phyloP scores from a whole-genome alignment of 2,329 filamentous ascomycete species.

The Xylariaceae sp. region DNA sequence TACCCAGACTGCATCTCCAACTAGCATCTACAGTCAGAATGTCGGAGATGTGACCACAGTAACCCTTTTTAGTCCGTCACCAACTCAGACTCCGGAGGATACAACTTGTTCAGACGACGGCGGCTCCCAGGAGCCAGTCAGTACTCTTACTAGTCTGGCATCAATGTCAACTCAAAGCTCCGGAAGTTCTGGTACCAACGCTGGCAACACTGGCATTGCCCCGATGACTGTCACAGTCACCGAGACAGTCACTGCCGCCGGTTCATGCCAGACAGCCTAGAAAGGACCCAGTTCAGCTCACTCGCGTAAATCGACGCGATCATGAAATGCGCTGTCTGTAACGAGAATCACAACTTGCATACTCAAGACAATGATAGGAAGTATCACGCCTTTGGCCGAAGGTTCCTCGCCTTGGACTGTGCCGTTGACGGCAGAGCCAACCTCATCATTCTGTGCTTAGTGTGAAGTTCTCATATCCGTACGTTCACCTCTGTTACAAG shows the following conservation, averaged over 20 bases:
- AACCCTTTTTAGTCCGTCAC: conserved; percentile 17
- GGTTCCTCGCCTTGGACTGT: conserved; percentile 2
- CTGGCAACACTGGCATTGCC: not conserved
- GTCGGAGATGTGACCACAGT: conserved; percentile 19
- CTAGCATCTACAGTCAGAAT: conserved; percentile 25
- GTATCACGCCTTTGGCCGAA: conserved; percentile 8
- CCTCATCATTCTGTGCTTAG: conserved; percentile 10
- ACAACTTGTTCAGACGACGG: conserved; percentile 7
- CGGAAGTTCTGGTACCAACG: conserved; percentile 6
- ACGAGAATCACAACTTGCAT: conserved; percentile 11
- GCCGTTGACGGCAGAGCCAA: not conserved
- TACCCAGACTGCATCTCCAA: conserved; percentile 15
- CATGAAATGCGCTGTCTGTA: conserved; percentile 9
- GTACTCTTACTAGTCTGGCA: conserved; percentile 12
- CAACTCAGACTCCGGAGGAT: conserved; percentile 1
- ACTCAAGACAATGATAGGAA: conserved; percentile 11
- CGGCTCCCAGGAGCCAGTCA: conserved; percentile 4
- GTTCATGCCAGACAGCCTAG: conserved; percentile 26
- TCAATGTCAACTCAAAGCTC: conserved; percentile 5
- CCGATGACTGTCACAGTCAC: conserved; percentile 19
- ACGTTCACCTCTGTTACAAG: conserved; percentile 18
- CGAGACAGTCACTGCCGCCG: conserved; percentile 28
- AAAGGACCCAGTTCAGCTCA: conserved; percentile 12
- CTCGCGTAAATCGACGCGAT: conserved; percentile 7
- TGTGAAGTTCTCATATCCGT: conserved; percentile 5